phyloP scores from a whole-genome alignment of 768 basidiomycete genomes.

The Leccinellum luteum region DNA sequence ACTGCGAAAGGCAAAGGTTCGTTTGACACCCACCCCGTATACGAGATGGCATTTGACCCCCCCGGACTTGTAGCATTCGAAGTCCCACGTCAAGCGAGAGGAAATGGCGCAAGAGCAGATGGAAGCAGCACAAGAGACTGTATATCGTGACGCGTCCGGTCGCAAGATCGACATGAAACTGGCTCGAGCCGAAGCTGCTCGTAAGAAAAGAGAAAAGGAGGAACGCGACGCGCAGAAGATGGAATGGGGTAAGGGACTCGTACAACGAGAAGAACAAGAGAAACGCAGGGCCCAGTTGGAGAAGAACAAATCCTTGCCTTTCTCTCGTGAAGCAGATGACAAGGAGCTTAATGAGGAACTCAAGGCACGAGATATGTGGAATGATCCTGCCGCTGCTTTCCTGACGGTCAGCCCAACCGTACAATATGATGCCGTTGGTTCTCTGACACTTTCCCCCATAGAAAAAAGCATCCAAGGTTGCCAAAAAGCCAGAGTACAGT shows the following conservation, averaged over 20 bases:
- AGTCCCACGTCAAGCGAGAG: constrained; percentile 33
- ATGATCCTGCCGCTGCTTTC: constrained; percentile 97
- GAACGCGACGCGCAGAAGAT: constrained; percentile 89
- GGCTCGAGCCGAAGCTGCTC: constrained; percentile 79
- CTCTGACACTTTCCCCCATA: constrained; percentile 29
- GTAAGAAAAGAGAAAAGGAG: constrained; percentile 74
- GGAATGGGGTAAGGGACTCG: constrained; percentile 97
- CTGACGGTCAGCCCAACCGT: constrained; percentile 59
- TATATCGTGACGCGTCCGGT: constrained; percentile 90
- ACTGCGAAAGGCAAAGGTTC: constrained; percentile 52
- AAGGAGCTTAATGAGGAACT: constrained; percentile 80
- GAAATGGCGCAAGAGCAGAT: constrained; percentile 46
- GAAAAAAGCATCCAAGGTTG: constrained; percentile 75
- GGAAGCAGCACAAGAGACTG: constrained; percentile 77
- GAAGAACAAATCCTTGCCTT: constrained; percentile 59
- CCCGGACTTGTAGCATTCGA: constrained; percentile 33
- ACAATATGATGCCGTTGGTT: neutral
- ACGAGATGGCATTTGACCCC: neutral
- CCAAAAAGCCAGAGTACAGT: constrained; percentile 78
- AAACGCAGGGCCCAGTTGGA: constrained; percentile 62
- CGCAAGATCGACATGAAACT: constrained; percentile 87
- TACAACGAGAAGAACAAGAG: constrained; percentile 82
- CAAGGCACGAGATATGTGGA: constrained; percentile 83
- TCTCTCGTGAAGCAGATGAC: constrained; percentile 84
- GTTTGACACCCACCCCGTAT: neutral